Conservation (phyloP, 495 filamentous ascomycete genomes). For the Bacidia gigantensis region DNA sequence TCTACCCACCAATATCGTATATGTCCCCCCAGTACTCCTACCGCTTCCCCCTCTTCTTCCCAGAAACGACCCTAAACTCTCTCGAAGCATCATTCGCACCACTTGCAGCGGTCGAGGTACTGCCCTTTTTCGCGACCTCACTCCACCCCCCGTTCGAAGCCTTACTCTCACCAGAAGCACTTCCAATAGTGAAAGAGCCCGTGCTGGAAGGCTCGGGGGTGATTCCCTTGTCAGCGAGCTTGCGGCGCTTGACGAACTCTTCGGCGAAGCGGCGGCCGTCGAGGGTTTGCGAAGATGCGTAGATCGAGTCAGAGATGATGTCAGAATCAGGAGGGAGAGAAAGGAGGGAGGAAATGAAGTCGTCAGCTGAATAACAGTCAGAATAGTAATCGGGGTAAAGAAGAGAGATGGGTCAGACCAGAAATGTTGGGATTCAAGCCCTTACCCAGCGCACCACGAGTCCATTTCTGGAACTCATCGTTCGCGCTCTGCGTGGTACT, state of each 20-base stretch:
- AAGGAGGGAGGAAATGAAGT: slow-evolving; percentile 61
- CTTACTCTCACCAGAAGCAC: slow-evolving; percentile 25
- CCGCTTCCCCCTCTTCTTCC: slow-evolving; percentile 87
- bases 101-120: slow-evolving; percentile 34
- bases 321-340: slow-evolving; percentile 60
- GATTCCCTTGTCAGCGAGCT: slow-evolving; percentile 80
- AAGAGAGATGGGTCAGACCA: slow-evolving; percentile 26
- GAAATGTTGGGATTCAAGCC: slow-evolving; percentile 47
- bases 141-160: slow-evolving; percentile 74
- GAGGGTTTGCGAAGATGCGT: slow-evolving; percentile 69
- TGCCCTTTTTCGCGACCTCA: slow-evolving; percentile 91
- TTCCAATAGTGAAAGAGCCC: slow-evolving; percentile 29
- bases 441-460: slow-evolving; percentile 54
- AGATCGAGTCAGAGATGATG: slow-evolving; percentile 80
- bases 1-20: background rate
- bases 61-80: slow-evolving; percentile 76
- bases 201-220: slow-evolving; percentile 38
- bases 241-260: slow-evolving; percentile 84
- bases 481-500: slow-evolving; percentile 40
- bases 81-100: slow-evolving; percentile 41
- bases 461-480: slow-evolving; percentile 92
- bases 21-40: slow-evolving; percentile 20
- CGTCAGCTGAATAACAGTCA: slow-evolving; percentile 49
- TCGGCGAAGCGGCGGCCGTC: slow-evolving; percentile 87
- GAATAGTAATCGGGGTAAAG: background rate